Evolutionary conservation across 2,329 filamentous ascomycete species (phyloP), one percentile per base, ranked within the genome.

Genomic region (Aspergillus sp.): DNA sequence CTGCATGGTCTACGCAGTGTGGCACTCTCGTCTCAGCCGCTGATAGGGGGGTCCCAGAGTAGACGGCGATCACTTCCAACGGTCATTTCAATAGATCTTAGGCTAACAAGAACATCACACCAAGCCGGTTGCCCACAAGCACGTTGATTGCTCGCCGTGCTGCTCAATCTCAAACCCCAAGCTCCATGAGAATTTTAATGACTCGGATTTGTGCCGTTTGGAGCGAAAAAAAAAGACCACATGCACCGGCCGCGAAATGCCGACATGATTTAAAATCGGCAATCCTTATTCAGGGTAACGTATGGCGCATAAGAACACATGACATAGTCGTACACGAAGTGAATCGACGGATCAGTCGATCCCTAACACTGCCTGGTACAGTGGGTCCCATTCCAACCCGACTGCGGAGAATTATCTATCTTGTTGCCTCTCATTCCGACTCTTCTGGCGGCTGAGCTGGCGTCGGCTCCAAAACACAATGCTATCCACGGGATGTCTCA

Each of bases 391-490:
- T 52, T 48, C 47, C 43, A 33, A 32, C 45, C 38, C 51, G 44
- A 53, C 49, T 52, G 55, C 59, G 59, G 59, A 61, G 59, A 60
- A 62, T 59, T 42, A 38, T n/a, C 26, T 38, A 11, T 38, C 14
- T 42, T 59, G 52, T 49, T 51, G 52, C 47, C 49, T 56, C 47
- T 53, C 50, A 58, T 51, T 58, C 41, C 53, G 46, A 49, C 50
- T 47, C 44, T 49, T 51, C 47, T 52, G 56, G 49, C 48, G 51
- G 48, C 52, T 54, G 46, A 54, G 46, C 42, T 57, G 55, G 55
- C 52, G 55, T 60, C 51, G 53, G 38, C 32, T 17, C 47, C n/a
- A 22, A 14, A 49, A 38, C 11, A n/a, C 22, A 38, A 40, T 48
- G 26, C 35, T 42, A 40, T 38, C 32, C 32, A 38, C 42, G 46